A percentile compares a stretch with the other conserved stretches of the same genome.
Evolutionary conservation across 1,139 yeast species (phyloP).

Genomic region (Suhomyces panamericanus): DNA sequence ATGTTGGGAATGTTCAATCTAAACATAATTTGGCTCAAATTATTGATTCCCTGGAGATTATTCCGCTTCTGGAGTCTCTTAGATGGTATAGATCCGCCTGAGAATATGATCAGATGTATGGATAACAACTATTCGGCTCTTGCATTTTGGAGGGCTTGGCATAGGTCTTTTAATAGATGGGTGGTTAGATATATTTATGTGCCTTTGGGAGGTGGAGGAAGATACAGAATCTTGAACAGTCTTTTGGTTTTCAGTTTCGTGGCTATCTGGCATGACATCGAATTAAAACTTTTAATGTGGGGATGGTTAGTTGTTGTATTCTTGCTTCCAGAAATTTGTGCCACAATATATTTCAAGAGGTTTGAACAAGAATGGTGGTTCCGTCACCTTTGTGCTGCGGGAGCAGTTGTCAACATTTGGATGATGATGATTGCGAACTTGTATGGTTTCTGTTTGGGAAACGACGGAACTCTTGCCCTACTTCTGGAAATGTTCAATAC

Average conservation of each 20-base stretch:
- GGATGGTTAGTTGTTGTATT: conserved; percentile 93
- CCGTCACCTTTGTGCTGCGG: conserved; percentile 79
- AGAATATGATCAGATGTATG: conserved; percentile 96
- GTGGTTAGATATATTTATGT: conserved; percentile 78
- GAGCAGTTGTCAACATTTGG: conserved; percentile 91
- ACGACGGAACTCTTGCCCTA: conserved; percentile 74
- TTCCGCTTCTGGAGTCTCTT: conserved; percentile 89
- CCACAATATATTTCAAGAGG: conserved; percentile 48
- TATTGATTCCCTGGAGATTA: conserved; percentile 93
- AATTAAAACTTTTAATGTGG: conserved; percentile 83
- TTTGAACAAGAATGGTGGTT: conserved; percentile 63
- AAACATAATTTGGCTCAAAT: conserved; percentile 87
- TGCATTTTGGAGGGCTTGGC: conserved; percentile 99
- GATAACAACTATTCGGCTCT: conserved; percentile 89
- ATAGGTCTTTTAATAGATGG: conserved; percentile 90
- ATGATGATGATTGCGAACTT: conserved; percentile 97
- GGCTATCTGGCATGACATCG: conserved; percentile 98
- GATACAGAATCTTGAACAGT: conserved; percentile 67
- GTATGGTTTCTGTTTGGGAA: conserved; percentile 91
- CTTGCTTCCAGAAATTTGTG: conserved; percentile 80
- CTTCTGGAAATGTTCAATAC: conserved; percentile 74
- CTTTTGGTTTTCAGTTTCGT: conserved; percentile 93
- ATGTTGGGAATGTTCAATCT: conserved; percentile 93
- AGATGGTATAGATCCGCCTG: conserved; percentile 95
- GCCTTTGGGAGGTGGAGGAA: conserved; percentile 82